Base-by-base conservation (phyloP, 2,329 filamentous ascomycete genomes). In the Niveomyces coronatus region DNA sequence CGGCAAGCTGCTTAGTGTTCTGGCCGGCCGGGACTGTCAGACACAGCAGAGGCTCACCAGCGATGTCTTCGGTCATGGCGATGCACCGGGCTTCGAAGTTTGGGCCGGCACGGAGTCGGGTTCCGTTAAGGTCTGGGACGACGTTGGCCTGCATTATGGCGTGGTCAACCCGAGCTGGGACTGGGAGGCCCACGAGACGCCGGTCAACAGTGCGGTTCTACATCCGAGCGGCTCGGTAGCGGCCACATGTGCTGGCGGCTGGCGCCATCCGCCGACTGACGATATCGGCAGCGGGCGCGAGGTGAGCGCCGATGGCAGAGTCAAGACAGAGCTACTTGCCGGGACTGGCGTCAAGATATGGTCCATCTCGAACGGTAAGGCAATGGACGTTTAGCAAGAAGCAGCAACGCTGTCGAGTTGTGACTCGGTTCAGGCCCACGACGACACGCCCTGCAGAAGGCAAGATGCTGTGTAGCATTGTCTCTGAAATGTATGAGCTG, bases 71-170 rank as follows among this genome's bases (percentile, higher is more conserved):
- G 60, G 63, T 4, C 43, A 50, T 4, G 51, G 53, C 11, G 48
- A 45, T 0, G 41, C 44, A 0, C 58, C 59, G 2, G 65, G 67
- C 2, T 76, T 76, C 44, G 77, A 81, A 52, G 63, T 80, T 31
- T 81, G 76, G 76, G 71, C 71, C 5, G 77, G 76, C 3, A 66
- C 69, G 1, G 61, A 64, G 30, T 60, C 67, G 43, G 76, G 77
- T 2, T 50, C 56, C 3, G 68, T 77, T n/a, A 62, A 63, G 31
- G 67, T 79, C 6, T 81, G 74, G 70, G 71, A 79, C 30, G 62
- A 63, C 9, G 67, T 77, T 0, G 74, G 75, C 18, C 56, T 52
- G 27, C 46, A 44, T 3, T 64, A 61, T 31, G 74, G 72, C 13
- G 56, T 60, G 6, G 50, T 62, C 16, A 50, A 58, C 18, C 62